Conservation (phyloP, 2,329 filamentous ascomycete species). For the Penicillium sp. region DNA sequence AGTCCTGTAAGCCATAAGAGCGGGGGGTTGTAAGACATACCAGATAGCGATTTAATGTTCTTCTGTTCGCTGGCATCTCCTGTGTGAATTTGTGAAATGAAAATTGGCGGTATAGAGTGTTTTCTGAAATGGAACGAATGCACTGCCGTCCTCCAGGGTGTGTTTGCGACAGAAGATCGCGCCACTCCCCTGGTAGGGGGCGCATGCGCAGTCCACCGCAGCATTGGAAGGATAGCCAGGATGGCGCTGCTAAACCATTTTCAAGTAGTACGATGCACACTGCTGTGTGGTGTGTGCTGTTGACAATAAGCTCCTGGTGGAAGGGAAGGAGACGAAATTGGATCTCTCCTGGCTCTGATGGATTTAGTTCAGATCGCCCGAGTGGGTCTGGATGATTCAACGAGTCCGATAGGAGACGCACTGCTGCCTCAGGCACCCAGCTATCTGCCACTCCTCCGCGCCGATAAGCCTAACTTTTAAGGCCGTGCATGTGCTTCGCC, state of each 20-base stretch:
- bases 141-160: background rate
- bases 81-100: background rate
- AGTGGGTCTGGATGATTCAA: background rate
- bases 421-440: background rate
- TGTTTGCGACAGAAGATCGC: constrained; percentile 4
- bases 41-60: constrained; percentile 24
- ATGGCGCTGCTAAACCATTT: constrained; percentile 5
- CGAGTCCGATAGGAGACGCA: background rate
- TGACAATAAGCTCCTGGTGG: background rate
- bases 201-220: constrained; percentile 10
- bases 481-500: background rate
- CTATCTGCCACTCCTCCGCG: background rate
- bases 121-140: background rate
- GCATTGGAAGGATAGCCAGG: constrained; percentile 3
- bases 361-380: constrained; percentile 2
- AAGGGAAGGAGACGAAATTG: background rate
- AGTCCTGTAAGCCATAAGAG: background rate
- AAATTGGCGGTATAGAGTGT: background rate
- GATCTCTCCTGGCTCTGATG: background rate
- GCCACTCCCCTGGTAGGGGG: constrained; percentile 12
- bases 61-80: background rate
- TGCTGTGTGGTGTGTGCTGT: background rate
- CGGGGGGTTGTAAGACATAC: constrained; percentile 17
- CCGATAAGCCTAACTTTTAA: background rate
- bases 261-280: background rate